Evolutionary conservation across 2,329 filamentous ascomycete species (phyloP), one percentile per base, ranked within the genome.

Genomic region (Calonectria multiphialidica): DNA sequence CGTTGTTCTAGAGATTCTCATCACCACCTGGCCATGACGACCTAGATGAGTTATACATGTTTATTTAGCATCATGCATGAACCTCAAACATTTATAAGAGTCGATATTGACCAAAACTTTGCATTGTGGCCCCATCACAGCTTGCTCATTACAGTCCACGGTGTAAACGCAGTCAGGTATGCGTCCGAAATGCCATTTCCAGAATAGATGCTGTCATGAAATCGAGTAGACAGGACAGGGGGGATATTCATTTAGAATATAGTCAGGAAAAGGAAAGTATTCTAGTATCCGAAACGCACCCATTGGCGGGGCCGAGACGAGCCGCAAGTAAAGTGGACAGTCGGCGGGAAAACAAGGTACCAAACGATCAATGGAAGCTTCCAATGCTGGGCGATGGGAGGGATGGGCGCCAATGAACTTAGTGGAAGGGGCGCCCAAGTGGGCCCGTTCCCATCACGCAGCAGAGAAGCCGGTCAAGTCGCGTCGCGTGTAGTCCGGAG

Each of bases 401-500:
- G 30, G 30, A 55, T 49, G 65, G 65, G 65, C 42, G 42, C 65
- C 65, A 61, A 68, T 37, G 40, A 42, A 47, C 37, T 30, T n/a
- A 15, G 23, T 50, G 33, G 5, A 30, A 37, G 23, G 53, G 30
- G 18, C 33, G 33, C 23, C 23, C 42, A 68, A 57, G 66, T 63
- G 66, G 66, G 57, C 66, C 42, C n/a, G 55, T 45, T 37, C 66
- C 35, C 21, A 50, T 23, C 30, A 40, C 45, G 28, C 30, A 50
- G n/a, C 25, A 45, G 25, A 28, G 25, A 37, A 53, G 21, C 63
- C 42, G 66, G 35, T 49, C 55, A 70, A 67, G 76, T 77, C 77
- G 77, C 77, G 77, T 78, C 77, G 77, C 77, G 77, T 73, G 75
- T 76, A 76, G 53, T 59, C 49, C 49, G 49, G 25, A 53, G 63